Base-by-base conservation (phyloP, 2,329 filamentous ascomycete genomes). In the Tolypocladium album region DNA sequence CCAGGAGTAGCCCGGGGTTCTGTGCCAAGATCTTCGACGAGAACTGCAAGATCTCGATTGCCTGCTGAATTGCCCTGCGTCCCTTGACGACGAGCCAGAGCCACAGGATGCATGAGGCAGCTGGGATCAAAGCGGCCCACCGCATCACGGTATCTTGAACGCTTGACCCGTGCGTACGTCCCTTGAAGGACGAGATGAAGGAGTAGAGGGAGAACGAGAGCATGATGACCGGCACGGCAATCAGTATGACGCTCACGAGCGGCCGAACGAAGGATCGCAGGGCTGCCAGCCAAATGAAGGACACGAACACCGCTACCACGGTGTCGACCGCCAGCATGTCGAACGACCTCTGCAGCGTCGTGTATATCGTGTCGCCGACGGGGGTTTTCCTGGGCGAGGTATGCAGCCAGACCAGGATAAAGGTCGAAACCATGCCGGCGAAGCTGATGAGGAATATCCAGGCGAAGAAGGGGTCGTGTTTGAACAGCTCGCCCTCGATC, bases 331-430 rank as follows among this genome's bases (percentile, higher is more conserved):
- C 89, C 50, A 99, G 85, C 65, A 97, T 87, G 69, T 94, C 88
- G 68, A 95, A 94, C 0, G 92, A 97, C 57, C 87, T 86, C 66
- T 89, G 88, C 42, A 99, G 77, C 5, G 90, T 92, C 17, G 89
- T 91, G 73, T 99, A 99, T 61, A 99, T 91, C 1, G 93, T 97
- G 72, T 99, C 94, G 17, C 92, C 93, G 60, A 95, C 83, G 1
- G 88, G 88, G 61, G 82, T 82, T 69, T 89, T 89, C 59, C 80
- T 80, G 0, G 87, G 78, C 22, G 89, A 85, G 2, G 93, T 97
- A 70, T 97, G 91, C 47, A 99, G 81, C 79, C 89, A 95, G 31
- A 96, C 88, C 17, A 99, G 81, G 64, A 96, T 86, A 68, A 92
- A 95, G 0, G 92, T 93, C 15, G 93, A 89, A 68, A 97, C 84